phyloP scores from a whole-genome alignment of 306 rosid genomes.

The Cercis canadensis region DNA sequence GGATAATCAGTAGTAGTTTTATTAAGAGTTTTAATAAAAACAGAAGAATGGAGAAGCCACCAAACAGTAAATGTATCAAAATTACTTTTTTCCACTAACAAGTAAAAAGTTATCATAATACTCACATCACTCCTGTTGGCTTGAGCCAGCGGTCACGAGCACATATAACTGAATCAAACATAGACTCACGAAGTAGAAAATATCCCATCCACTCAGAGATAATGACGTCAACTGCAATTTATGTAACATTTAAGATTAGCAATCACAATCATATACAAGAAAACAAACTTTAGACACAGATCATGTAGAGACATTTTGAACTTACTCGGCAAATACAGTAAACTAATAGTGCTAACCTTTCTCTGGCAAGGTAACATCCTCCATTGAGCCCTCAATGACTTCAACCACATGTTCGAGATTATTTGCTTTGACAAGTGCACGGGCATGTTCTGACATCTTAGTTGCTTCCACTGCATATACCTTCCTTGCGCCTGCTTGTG shows the following conservation, averaged over 20 bases:
- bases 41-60: slow-evolving; percentile 12
- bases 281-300: not conserved
- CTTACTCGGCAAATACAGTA: not conserved
- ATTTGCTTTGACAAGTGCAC: slow-evolving; percentile 77
- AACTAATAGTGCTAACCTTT: slow-evolving; percentile 62
- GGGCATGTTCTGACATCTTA: slow-evolving; percentile 93
- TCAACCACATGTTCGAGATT: slow-evolving; percentile 71
- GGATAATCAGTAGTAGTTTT: not conserved
- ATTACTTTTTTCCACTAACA: not conserved
- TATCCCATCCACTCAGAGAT: slow-evolving; percentile 99
- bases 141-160: slow-evolving; percentile 99
- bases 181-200: slow-evolving; percentile 95
- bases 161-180: slow-evolving; percentile 97
- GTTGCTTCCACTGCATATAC: slow-evolving; percentile 99
- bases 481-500: slow-evolving; percentile 97
- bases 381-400: slow-evolving; percentile 90
- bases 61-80: slow-evolving; percentile 16
- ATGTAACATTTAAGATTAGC: slow-evolving; percentile 20
- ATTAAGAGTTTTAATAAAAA: not conserved
- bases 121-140: slow-evolving; percentile 95
- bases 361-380: slow-evolving; percentile 89
- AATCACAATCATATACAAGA: slow-evolving; percentile 18
- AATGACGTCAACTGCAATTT: slow-evolving; percentile 84
- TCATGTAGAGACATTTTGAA: not conserved
- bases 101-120: slow-evolving; percentile 2